These are phyloP conservation scores for Decorospora gaudefroyi DNA, from an alignment of 2,329 filamentous ascomycete genomes.

Conservation along the genomic window DNA sequence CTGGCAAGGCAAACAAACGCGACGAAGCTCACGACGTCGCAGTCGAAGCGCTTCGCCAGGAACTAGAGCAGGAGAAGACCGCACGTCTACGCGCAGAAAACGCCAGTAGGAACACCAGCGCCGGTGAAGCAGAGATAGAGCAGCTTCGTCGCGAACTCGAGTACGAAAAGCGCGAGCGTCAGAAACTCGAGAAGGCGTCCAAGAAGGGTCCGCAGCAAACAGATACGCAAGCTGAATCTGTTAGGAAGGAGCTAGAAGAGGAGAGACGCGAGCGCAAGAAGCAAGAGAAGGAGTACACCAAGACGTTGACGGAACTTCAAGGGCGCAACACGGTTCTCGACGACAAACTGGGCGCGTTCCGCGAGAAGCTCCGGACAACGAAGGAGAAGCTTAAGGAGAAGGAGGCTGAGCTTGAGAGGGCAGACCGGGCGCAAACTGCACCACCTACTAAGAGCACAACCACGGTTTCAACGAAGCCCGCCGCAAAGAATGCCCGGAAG, in stretches of 20 bases:
- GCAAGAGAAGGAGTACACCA: constrained; percentile 58
- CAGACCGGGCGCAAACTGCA: constrained; percentile 51
- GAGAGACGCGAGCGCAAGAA: constrained; percentile 59
- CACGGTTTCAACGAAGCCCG: constrained; percentile 41
- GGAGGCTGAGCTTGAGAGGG: constrained; percentile 55
- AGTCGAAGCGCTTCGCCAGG: constrained; percentile 38
- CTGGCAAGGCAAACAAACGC: constrained; percentile 44
- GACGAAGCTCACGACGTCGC: constrained; percentile 39
- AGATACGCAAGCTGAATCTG: constrained; percentile 52
- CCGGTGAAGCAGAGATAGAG: constrained; percentile 33
- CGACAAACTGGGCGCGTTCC: constrained; percentile 70
- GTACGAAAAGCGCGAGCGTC: constrained; percentile 47
- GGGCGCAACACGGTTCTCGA: constrained; percentile 68
- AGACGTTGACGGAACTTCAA: constrained; percentile 64
- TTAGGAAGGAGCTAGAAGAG: constrained; percentile 57
- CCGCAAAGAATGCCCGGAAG: constrained; percentile 50
- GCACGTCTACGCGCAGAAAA: constrained; percentile 39
- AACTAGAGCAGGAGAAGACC: constrained; percentile 52
- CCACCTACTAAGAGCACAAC: constrained; percentile 37
- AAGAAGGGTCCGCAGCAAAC: constrained; percentile 51
- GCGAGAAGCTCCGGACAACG: constrained; percentile 68
- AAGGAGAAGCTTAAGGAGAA: constrained; percentile 75
- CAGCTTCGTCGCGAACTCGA: constrained; percentile 46
- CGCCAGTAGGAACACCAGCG: constrained; percentile 40
- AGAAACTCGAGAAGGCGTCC: constrained; percentile 37